Evolutionary conservation across 108 stramenopile genomes (phyloP), one percentile per base, ranked within the genome.

Genomic region (Cyclotella cryptica): DNA sequence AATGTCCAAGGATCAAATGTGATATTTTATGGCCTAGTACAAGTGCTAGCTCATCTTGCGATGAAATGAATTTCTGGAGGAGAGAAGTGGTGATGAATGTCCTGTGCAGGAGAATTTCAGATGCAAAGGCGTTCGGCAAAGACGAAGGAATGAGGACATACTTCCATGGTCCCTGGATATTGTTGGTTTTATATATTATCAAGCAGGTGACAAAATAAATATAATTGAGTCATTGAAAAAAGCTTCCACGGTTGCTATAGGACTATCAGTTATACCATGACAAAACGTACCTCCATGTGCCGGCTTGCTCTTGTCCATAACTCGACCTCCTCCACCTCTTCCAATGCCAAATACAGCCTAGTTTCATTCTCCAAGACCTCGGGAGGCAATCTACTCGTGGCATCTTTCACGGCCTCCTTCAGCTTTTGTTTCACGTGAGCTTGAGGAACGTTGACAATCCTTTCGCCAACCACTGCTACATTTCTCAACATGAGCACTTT

Each of bases 31-130:
- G 94, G 26, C 90, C 94, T 61, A 96, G 70, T 24, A 93, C 86
- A 68, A 96, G 68, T 12, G 91, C 94, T 45, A 93, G 78, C 60
- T 96, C 94, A 68, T 96, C 92, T 74, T 93, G 86, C 27, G 87
- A 90, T 40, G 72, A 72, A 22, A 90, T 85, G 72, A 92, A 89
- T 22, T 76, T 67, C 30, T 91, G 69, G 24, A 93, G 75, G 74
- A 96, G 69, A 12, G 85, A 82, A 6, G 88, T 91, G 18, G 94
- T 96, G 0, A 96, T 86, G 81, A 96, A 96, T 47, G 93, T 86
- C 24, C 86, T 85, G 60, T 88, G 90, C 21, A 92, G 92, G n/a
- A 96, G 72, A 40, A 96, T 88, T 82, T 93, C 94, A 12, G 87
- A 79, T 0, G 93, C 94, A 79, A 93, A 96, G 22, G 94, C 92